Base-by-base conservation (phyloP, 805 yeast genomes). In the Pichia rugopelliculosa region DNA sequence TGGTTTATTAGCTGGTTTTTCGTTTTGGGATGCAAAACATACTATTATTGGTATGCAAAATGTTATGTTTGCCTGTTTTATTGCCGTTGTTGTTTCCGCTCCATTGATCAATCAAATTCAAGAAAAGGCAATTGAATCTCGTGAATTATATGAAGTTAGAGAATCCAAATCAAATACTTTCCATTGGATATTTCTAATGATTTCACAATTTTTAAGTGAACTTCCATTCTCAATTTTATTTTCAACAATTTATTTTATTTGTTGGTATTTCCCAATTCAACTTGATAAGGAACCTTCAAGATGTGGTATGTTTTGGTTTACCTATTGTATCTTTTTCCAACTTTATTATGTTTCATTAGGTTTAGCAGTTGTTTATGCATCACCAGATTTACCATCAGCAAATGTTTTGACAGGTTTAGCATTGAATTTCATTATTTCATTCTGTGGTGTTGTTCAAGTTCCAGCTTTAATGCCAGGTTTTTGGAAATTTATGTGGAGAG, bases 401-500 rank as follows among this genome's bases (percentile, higher is more conserved):
- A 76, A 79, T 42, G 80, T 80, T 46, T 63, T 83, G 41, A 67
- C 74, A 44, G 73, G 83, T 41, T 64, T 84, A 54, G 64, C 77
- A 51, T 74, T 78, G 60, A 68, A 82, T 33, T 75, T 84, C 59
- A 64, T 76, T 57, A 72, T 83, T 48, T 68, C 81, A 22, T 84
- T 85, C 69, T 74, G 85, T 62, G 88, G 90, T 68, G 82, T 83
- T 48, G 68, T 81, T 49, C 87, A 81, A 58, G 77, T 80, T 17
- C 66, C 66, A 8, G 37, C 52, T 3, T 65, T 71, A 45, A 75
- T 85, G 81, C 93, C 95, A 12, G 80, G 86, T 1, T 87, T 87
- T 70, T 87, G 95, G 95, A 79, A 76, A 41, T 87, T 84, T 62
- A 84, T 87, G 89, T 82, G 84, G 76, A 76, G 84, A 55, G 73